Evolutionary conservation across 805 yeast genomes (phyloP).

Genomic region (Candida incommunis): DNA sequence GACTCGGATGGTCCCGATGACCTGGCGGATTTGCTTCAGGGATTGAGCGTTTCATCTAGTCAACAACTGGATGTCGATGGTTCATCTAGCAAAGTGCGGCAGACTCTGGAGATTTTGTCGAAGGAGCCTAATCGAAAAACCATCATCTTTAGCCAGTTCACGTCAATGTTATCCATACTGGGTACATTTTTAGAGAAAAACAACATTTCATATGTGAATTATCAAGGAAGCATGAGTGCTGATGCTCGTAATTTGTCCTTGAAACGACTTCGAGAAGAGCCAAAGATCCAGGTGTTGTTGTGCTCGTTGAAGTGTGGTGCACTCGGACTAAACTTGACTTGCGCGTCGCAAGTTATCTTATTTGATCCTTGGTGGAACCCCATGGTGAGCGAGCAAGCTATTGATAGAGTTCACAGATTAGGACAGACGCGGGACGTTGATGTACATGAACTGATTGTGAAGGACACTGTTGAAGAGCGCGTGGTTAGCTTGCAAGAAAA

Average conservation of each 20-base stretch:
- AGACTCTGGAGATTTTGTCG: conserved; percentile 22
- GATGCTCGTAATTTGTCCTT: conserved; percentile 20
- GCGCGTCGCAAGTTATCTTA: conserved; percentile 29
- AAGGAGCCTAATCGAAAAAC: conserved; percentile 26
- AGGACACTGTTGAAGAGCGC: conserved; percentile 28
- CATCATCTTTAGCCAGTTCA: conserved; percentile 32
- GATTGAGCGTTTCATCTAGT: conserved; percentile 6
- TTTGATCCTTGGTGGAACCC: conserved; percentile 41
- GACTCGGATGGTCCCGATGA: conserved; percentile 16
- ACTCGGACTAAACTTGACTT: conserved; percentile 29
- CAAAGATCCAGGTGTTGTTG: conserved; percentile 19
- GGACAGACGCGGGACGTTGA: conserved; percentile 33
- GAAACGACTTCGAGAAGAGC: conserved; percentile 17
- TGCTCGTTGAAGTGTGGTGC: conserved; percentile 33
- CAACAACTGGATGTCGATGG: conserved; percentile 13
- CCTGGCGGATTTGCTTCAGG: conserved; percentile 16
- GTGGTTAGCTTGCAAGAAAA: conserved; percentile 22
- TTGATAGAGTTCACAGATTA: conserved; percentile 35
- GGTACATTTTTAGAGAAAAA: conserved; percentile 18
- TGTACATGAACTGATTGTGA: conserved; percentile 28
- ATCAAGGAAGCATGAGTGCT: conserved; percentile 24
- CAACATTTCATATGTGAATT: conserved; percentile 21
- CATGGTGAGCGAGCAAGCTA: conserved; percentile 35
- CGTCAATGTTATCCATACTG: conserved; percentile 21
- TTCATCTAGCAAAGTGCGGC: conserved; percentile 21